Evolutionary conservation across 805 yeast species (phyloP), one percentile per base, ranked within the genome.

Genomic region (Candida dajiaensis): DNA sequence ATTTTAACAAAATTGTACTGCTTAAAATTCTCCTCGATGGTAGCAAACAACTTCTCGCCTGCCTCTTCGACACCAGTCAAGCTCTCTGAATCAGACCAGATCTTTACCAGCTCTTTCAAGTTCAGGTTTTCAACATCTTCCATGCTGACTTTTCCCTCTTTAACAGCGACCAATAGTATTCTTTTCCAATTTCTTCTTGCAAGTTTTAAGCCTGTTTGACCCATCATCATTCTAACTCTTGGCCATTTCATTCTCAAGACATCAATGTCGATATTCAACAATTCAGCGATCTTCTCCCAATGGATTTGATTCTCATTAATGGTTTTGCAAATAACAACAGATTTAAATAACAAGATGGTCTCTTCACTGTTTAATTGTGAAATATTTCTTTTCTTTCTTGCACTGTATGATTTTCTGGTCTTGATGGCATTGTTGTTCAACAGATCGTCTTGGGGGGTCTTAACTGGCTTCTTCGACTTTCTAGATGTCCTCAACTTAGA

Each of bases 211-310:
- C 82, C 85, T 43, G 74, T 71, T 15, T 66, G 63, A 0, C 94
- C 94, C 35, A 83, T 77, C 74, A 50, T 76, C 72, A 54, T 70
- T 38, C 87, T 72, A 9, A 85, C 72, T 18, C 77, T 70, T 2
- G 84, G 78, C 97, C 97, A 90, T 49, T 77, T 81, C 43, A 78
- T 76, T 51, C 73, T 74, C 23, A 83, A 64, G 11, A 72, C 67
- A 9, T 72, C 76, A 2, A 75, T 66, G 0, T 70, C 61, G 23
- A 67, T 58, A 16, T 62, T 70, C 41, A 85, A 75, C 6, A 78
- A 60, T 0, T 56, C 58, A 0, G 83, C 71, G 7, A 89, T 80
- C 31, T 71, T 63, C 0, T 72, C 73, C 85, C 95, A 89, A 49
- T 80, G 81, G 35, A 86, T 83, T 7, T 67, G 64, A 15, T 78